Percentiles rank a stretch among this genome's conserved stretches.
Evolutionary conservation across 352 stramenopile species (phyloP).

Genomic region (Halophytophthora polymorphica): DNA sequence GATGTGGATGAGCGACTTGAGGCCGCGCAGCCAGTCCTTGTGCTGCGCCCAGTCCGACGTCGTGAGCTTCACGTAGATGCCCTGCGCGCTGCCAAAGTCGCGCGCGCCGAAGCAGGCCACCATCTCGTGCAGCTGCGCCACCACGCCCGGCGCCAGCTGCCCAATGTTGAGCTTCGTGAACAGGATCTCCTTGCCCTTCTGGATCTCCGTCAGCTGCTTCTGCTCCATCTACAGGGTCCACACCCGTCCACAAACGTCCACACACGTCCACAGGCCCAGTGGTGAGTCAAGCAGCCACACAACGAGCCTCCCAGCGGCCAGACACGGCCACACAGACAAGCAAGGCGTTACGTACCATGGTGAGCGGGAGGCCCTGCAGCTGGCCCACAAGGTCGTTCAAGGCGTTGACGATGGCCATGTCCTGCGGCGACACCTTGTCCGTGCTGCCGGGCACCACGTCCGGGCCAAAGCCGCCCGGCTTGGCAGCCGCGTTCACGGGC

Average conservation of each 20-base stretch:
- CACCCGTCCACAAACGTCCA: slow-evolving; percentile 9
- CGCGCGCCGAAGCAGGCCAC: slow-evolving; percentile 68
- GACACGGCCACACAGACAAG: not conserved
- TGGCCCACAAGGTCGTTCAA: slow-evolving; percentile 81
- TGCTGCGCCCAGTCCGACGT: slow-evolving; percentile 94
- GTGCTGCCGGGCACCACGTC: slow-evolving; percentile 61
- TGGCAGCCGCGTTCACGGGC: slow-evolving; percentile 32
- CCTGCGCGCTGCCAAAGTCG: slow-evolving; percentile 74
- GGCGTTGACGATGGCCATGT: slow-evolving; percentile 73
- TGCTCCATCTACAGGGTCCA: slow-evolving; percentile 67
- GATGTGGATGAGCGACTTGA: slow-evolving; percentile 96
- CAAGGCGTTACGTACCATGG: slow-evolving; percentile 62
- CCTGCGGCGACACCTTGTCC: slow-evolving; percentile 68
- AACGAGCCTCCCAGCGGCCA: not conserved
- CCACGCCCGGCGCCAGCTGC: slow-evolving; percentile 64
- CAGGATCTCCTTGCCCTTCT: slow-evolving; percentile 84
- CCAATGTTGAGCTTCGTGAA: slow-evolving; percentile 87
- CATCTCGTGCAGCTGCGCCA: slow-evolving; percentile 80
- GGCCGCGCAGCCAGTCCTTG: slow-evolving; percentile 97
- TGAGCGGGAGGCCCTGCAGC: slow-evolving; percentile 68
- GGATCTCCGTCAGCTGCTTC: slow-evolving; percentile 83
- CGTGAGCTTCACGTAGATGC: slow-evolving; percentile 90
- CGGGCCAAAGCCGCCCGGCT: slow-evolving; percentile 37
- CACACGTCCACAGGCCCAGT: slow-evolving; percentile 8
- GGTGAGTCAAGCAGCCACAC: not conserved